These are phyloP conservation scores for Saccharomyces cerevisiae DNA, from an alignment of 805 yeast genomes.

Conservation along the genomic window DNA sequence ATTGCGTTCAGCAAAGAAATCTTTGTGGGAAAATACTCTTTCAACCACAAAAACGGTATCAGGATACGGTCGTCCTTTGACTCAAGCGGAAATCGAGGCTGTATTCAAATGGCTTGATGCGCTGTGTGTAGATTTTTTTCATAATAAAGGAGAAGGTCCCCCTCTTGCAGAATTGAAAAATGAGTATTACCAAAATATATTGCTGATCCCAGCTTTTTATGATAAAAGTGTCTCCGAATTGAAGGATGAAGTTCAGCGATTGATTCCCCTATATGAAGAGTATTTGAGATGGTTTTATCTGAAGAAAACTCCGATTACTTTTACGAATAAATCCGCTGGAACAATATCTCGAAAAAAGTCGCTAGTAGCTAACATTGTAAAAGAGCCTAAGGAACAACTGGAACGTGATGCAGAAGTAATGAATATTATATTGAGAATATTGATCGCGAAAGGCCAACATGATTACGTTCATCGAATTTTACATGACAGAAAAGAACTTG, in stretches of 20 bases:
- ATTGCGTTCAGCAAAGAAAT: conserved; percentile 19
- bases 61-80: conserved; percentile 49
- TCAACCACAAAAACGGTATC: conserved; percentile 19
- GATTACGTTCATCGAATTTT: conserved; percentile 40
- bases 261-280: conserved; percentile 47
- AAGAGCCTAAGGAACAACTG: conserved; percentile 38
- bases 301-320: conserved; percentile 21
- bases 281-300: conserved; percentile 29
- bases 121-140: conserved; percentile 64
- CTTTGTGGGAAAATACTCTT: conserved; percentile 27
- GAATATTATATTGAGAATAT: conserved; percentile 62
- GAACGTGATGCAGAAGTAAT: conserved; percentile 40
- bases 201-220: conserved; percentile 58
- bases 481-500: background rate
- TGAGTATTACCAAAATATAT: conserved; percentile 53
- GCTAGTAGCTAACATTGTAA: conserved; percentile 35
- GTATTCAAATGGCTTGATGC: conserved; percentile 62
- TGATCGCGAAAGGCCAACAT: conserved; percentile 57
- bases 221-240: conserved; percentile 43
- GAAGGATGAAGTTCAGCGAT: conserved; percentile 48
- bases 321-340: conserved; percentile 21
- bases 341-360: conserved; percentile 30
- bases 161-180: conserved; percentile 54
- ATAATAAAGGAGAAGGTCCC: conserved; percentile 77
- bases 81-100: conserved; percentile 54